Percentiles rank a stretch among this genome's conserved stretches.
Conservation (phyloP, 257 asterid species). For the Lycium barbarum region DNA sequence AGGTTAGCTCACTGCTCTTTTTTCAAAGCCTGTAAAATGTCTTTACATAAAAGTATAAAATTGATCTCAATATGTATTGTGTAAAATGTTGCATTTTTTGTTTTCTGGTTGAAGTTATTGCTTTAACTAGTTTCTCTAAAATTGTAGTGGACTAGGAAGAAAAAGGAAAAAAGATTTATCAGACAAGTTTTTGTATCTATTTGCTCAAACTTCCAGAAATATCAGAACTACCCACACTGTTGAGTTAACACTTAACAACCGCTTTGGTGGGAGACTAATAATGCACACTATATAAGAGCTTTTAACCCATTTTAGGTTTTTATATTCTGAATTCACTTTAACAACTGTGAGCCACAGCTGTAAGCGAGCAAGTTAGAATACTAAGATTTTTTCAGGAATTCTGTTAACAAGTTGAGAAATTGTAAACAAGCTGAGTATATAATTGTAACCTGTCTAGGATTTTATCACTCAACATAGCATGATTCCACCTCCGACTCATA, state of each 20-base stretch:
- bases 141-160: background rate
- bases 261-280: background rate
- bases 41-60: background rate
- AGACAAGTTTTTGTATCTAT: background rate
- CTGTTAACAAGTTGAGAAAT: background rate
- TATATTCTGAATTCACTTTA: too few relatives aligned
- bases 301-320: background rate
- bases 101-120: background rate
- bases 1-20: constrained; percentile 32
- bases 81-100: background rate
- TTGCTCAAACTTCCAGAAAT: background rate
- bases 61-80: background rate
- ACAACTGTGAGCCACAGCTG: too few relatives aligned
- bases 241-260: too few relatives aligned
- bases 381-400: background rate
- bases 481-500: too few relatives aligned
- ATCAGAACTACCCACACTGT: background rate
- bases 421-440: background rate
- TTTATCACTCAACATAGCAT: too few relatives aligned
- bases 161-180: too few relatives aligned
- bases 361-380: background rate
- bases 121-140: background rate
- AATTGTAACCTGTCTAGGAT: background rate
- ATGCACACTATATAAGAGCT: background rate
- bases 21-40: background rate